These are phyloP conservation scores for Trametes pubescens DNA, from an alignment of 1,284 basidiomycete genomes.

Conservation along the genomic window DNA sequence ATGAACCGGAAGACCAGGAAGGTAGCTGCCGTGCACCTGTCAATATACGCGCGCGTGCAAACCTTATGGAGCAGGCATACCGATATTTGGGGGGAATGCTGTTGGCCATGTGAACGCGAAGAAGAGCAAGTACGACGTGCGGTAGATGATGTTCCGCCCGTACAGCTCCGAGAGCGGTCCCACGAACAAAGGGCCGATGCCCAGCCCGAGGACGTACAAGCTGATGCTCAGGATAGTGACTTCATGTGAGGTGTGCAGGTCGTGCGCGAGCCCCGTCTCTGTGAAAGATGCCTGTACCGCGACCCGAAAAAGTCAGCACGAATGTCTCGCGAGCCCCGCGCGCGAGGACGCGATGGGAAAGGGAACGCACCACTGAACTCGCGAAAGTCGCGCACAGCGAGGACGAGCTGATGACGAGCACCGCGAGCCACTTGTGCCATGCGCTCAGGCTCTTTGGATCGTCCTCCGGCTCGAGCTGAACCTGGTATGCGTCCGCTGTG, in stretches of 20 bases:
- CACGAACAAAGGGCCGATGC: slow-evolving; percentile 56
- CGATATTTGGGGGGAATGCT: slow-evolving; percentile 58
- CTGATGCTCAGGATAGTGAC: slow-evolving; percentile 77
- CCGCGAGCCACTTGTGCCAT: slow-evolving; percentile 64
- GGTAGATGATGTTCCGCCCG: slow-evolving; percentile 53
- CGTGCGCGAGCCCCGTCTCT: slow-evolving; percentile 63
- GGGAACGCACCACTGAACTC: slow-evolving; percentile 66
- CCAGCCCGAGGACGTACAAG: slow-evolving; percentile 72
- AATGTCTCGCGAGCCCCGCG: slow-evolving; percentile 8
- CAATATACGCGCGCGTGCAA: not conserved
- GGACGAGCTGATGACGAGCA: slow-evolving; percentile 60
- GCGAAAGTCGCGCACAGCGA: slow-evolving; percentile 75
- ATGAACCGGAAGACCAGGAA: slow-evolving; percentile 77
- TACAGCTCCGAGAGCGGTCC: slow-evolving; percentile 63
- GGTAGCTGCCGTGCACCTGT: slow-evolving; percentile 47
- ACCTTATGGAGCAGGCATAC: slow-evolving; percentile 37
- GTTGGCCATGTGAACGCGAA: slow-evolving; percentile 60
- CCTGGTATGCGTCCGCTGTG: slow-evolving; percentile 33
- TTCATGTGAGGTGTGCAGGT: slow-evolving; percentile 68
- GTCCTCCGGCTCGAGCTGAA: slow-evolving; percentile 56
- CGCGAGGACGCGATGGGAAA: not conserved
- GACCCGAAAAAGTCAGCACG: not conserved
- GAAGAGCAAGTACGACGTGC: slow-evolving; percentile 48
- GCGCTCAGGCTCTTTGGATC: slow-evolving; percentile 58
- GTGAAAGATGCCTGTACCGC: slow-evolving; percentile 66